Evolutionary conservation across 169 alveolate genomes (phyloP), one percentile per base, ranked within the genome.

Genomic region (Cryptosporidium baileyi): DNA sequence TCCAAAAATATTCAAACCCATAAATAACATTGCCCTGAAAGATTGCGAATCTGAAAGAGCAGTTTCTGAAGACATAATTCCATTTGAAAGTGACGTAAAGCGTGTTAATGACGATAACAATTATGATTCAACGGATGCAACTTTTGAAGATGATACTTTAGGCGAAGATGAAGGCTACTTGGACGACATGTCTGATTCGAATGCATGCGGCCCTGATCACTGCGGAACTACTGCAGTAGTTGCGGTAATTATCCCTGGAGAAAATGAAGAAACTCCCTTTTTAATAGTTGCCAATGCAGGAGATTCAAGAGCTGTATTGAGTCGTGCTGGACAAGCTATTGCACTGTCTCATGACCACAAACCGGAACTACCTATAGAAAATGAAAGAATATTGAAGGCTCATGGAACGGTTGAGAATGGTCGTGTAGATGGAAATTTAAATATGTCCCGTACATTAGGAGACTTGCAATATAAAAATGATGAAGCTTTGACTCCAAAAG

Each of bases 261-360:
- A 74, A 62, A 91, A 80, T 28, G 96, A 93, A 2, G 88, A 82
- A 38, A 24, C 79, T 28, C 95, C 90, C 17, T 89, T 88, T 54
- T 60, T 93, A 26, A 82, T 93, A 45, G 98, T 96, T 43, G 99
- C 99, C 22, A 98, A 98, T 89, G 99, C 99, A 34, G 99, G 99
- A 4, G 99, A 98, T 89, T 96, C 99, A 36, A 91, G 99, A 67
- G 98, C 99, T 9, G 97, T 98, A 17, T 90, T 95, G 38, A 91
- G 97, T 65, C 93, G 98, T 30, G 93, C 93, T 15, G 97, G 98
- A 2, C 89, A 89, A 47, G 96, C 98, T 0, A 89, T 96, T 26
- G 97, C 96, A 52, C 90, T 98, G 88, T 94, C 99, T 1, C 92
- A 93, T 44, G 99, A 98, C 81, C 99, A 98, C 93, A 98, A 98